A percentile compares a stretch with the other conserved stretches of the same genome.
These are phyloP conservation scores for Eimeria sp. DNA, from an alignment of 169 alveolate genomes.

Conservation along the genomic window DNA sequence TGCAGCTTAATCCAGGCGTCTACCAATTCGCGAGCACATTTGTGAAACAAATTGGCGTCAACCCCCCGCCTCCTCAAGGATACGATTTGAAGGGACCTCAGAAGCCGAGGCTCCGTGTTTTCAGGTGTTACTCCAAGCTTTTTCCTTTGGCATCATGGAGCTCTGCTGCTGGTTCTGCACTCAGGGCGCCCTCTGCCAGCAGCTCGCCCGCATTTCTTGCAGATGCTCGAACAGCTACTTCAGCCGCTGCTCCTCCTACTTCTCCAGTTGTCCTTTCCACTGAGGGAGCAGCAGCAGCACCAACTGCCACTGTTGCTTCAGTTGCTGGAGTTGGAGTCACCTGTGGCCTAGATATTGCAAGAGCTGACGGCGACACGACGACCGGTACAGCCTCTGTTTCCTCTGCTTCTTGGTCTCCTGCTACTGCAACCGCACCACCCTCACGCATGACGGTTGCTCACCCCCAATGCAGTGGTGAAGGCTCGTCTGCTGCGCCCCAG, in stretches of 20 bases:
- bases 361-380: neutral
- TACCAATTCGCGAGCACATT: constrained; percentile 52
- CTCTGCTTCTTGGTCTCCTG: neutral
- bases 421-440: neutral
- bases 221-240: neutral
- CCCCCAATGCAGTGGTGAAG: neutral
- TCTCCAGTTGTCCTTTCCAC: neutral
- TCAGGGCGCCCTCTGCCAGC: neutral
- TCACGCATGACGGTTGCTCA: neutral
- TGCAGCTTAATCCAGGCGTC: constrained; percentile 29
- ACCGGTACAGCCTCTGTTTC: neutral
- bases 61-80: neutral
- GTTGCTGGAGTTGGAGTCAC: neutral
- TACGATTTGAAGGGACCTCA: neutral
- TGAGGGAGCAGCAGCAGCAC: constrained; percentile 9
- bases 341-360: neutral
- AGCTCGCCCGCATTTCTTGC: neutral
- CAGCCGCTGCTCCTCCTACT: neutral
- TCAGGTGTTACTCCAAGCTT: constrained; percentile 62
- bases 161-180: neutral
- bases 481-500: neutral
- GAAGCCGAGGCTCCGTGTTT: constrained; percentile 21
- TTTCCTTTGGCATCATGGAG: constrained; percentile 55
- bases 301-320: neutral
- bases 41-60: constrained; percentile 34